Percentiles rank a stretch among this genome's conserved stretches.
phyloP scores from a whole-genome alignment of 768 basidiomycete genomes.

The Coprinopsis sp. region DNA sequence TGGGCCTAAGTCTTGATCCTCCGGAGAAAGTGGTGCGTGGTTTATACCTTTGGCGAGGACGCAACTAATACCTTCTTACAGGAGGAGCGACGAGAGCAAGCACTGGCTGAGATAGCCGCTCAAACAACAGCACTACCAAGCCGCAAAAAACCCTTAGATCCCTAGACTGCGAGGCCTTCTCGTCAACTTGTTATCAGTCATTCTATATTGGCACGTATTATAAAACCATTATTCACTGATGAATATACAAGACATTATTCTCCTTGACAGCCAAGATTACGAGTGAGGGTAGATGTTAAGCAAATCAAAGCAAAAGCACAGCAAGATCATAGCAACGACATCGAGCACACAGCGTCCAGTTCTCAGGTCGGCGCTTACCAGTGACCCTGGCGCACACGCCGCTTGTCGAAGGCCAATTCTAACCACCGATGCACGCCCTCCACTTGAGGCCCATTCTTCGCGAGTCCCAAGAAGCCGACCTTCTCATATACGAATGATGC shows the following conservation, averaged over 20 bases:
- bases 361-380: slow-evolving; percentile 43
- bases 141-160: slow-evolving; percentile 12
- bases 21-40: slow-evolving; percentile 27
- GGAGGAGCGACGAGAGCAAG: slow-evolving; percentile 36
- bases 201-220: neutral
- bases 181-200: neutral
- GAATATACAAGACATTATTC: no score
- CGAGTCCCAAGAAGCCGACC: slow-evolving; percentile 63
- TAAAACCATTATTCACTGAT: neutral
- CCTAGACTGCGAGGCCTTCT: neutral
- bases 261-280: no score
- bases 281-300: no score
- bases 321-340: neutral
- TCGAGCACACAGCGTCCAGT: neutral
- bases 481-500: slow-evolving; percentile 55
- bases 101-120: slow-evolving; percentile 35
- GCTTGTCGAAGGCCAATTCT: slow-evolving; percentile 58
- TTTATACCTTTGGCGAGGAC: neutral
- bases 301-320: neutral
- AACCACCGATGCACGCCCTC: slow-evolving; percentile 49
- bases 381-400: slow-evolving; percentile 49
- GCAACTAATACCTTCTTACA: slow-evolving; percentile 12
- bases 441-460: slow-evolving; percentile 21
- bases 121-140: slow-evolving; percentile 28
- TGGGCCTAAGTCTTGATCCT: slow-evolving; percentile 19